A percentile compares a stretch with the other conserved stretches of the same genome.
Conservation (phyloP, 2,329 filamentous ascomycete genomes). For the Aspergillus sp. region DNA sequence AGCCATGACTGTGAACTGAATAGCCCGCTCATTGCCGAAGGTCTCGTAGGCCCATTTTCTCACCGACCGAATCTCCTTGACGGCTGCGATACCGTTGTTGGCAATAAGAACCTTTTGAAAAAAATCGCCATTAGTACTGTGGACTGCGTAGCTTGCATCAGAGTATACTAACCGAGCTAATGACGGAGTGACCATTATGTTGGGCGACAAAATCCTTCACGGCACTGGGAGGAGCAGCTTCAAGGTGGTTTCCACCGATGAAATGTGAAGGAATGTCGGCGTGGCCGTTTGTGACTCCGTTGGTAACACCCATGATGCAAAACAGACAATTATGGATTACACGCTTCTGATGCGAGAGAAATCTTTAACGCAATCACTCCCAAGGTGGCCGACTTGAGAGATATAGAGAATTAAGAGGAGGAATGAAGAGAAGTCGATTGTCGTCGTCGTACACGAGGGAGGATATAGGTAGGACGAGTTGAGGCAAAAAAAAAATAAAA, state of each 20-base stretch:
- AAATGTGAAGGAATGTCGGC: conserved; percentile 86
- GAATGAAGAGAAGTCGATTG: no score
- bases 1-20: conserved; percentile 99
- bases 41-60: conserved; percentile 99
- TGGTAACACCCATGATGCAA: conserved; percentile 36
- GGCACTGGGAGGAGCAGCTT: conserved; percentile 73
- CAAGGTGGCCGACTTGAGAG: conserved; percentile 7
- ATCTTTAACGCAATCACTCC: conserved; percentile 5
- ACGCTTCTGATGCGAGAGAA: conserved; percentile 5
- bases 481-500: no score
- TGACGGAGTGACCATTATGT: conserved; percentile 93
- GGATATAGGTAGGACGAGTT: no score
- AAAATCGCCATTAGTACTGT: background rate
- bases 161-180: conserved; percentile 74
- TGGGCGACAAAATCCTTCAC: conserved; percentile 94
- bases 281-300: conserved; percentile 60
- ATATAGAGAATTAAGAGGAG: background rate
- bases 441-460: no score
- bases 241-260: conserved; percentile 87
- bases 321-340: conserved; percentile 20
- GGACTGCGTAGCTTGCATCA: background rate
- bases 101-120: conserved; percentile 79
- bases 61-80: conserved; percentile 98
- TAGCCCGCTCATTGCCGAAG: conserved; percentile 95
- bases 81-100: conserved; percentile 98